Evolutionary conservation across 768 basidiomycete species (phyloP).

Genomic region (Boletellus emodensis): DNA sequence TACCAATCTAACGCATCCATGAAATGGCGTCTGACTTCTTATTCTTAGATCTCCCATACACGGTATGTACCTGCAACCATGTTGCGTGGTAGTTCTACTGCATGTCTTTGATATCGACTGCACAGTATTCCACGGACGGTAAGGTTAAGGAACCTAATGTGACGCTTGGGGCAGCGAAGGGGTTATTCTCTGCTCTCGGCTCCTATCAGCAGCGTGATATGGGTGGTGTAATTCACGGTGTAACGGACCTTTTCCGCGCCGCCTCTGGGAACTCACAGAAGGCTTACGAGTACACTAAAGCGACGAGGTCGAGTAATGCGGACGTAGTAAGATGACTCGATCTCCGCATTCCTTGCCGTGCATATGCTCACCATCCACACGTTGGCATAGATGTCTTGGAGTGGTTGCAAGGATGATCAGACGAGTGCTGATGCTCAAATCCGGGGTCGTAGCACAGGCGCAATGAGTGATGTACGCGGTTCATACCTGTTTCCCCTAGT

Average conservation of each 20-base stretch:
- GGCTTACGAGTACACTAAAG: conserved; percentile 56
- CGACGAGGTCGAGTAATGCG: conserved; percentile 72
- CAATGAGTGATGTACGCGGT: conserved; percentile 69
- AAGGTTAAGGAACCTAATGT: conserved; percentile 94
- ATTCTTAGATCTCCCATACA: conserved; percentile 59
- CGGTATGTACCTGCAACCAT: conserved; percentile 37
- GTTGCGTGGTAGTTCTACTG: neutral
- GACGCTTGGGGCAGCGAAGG: conserved; percentile 82
- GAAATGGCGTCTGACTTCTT: neutral
- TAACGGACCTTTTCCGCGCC: conserved; percentile 70
- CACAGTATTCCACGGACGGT: conserved; percentile 89
- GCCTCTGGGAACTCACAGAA: conserved; percentile 64
- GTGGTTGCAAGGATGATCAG: conserved; percentile 76
- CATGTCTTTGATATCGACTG: neutral
- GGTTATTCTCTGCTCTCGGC: conserved; percentile 70
- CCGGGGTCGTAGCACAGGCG: conserved; percentile 63
- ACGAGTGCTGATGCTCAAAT: conserved; percentile 78
- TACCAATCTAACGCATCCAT: conserved; percentile 27
- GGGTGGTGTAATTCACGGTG: conserved; percentile 69
- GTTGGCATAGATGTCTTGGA: conserved; percentile 66
- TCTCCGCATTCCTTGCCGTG: neutral
- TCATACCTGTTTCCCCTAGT: neutral
- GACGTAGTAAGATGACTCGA: conserved; percentile 63
- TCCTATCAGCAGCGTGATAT: conserved; percentile 80
- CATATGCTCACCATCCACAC: neutral